Base-by-base conservation (phyloP, 2,329 filamentous ascomycete species). In the Cladosporium cucumerinum region DNA sequence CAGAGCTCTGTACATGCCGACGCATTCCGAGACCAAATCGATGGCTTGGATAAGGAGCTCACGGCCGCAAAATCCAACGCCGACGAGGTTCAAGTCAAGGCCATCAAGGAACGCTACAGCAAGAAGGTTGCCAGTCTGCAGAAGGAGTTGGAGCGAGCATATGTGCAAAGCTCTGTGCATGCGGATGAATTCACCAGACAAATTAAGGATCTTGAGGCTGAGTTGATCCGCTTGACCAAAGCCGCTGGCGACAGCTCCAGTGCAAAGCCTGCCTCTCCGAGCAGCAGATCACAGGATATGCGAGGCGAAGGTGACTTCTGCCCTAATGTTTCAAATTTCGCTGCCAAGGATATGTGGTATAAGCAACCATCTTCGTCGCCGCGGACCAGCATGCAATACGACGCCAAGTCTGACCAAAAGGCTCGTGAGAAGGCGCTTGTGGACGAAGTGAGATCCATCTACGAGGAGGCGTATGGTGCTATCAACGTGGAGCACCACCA, bases 381-480 rank as follows among this genome's bases (percentile, higher is more conserved):
- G 61, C 63, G 30, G 61, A 57, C 58, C 54, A 66, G 21, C 59
- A 65, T 61, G 64, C 60, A 65, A 54, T 63, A 71, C 25, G 57
- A 65, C 8, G 64, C 59, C 52, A 70, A 70, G 64, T 61, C 68
- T 18, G 66, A 71, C 57, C 68, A 73, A 55, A 72, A 71, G 64
- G 67, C 68, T 21, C 65, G 67, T 12, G 75, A 78, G 57, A 71
- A 71, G 57, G 69, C 70, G 6, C 71, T 82, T 16, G 72, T 78
- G 18, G 68, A 71, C 8, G 76, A 80, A 66, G 72, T 82, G 23
- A 73, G 74, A 43, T 71, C 70, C 23, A 80, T 81, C 57, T 81
- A 82, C 67, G 79, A 82, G 68, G 73, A 77, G 43, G 65, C 67
- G 11, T 82, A 81, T 65, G 79, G 79, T 23, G 73, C 68, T 6